phyloP scores from a whole-genome alignment of 2,329 filamentous ascomycete species.

The Phialocephala subalpina region DNA sequence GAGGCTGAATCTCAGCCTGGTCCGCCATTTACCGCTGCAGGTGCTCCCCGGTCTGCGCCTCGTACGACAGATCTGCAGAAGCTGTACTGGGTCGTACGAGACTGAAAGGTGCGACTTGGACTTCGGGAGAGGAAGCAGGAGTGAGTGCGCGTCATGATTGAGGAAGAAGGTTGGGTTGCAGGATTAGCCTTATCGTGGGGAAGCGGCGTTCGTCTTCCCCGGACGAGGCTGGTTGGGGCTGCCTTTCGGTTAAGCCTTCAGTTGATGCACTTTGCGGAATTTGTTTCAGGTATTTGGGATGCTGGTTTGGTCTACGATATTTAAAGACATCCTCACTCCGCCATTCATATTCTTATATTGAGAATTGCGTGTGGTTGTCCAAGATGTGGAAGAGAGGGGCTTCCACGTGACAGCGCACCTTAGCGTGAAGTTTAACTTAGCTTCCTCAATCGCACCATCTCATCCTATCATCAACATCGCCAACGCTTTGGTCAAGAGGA shows the following conservation, averaged over 20 bases:
- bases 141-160: neutral
- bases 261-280: neutral
- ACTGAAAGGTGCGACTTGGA: neutral
- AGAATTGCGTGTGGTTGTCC: no score
- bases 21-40: neutral
- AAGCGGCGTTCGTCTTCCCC: neutral
- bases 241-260: neutral
- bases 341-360: no score
- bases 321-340: no score
- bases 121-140: neutral
- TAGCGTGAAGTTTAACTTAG: no score
- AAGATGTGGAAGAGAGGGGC: no score
- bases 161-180: neutral
- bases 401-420: no score
- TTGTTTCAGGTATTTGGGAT: neutral
- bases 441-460: no score
- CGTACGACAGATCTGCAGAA: neutral
- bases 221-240: conserved; percentile 3
- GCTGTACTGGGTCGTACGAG: neutral
- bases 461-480: no score
- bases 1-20: conserved; percentile 19
- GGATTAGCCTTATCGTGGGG: neutral
- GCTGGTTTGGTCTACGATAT: no score
- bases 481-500: no score
- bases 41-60: neutral